Evolutionary conservation across 177 flowering plant species (phyloP), one percentile per base, ranked within the genome.

Genomic region (Telopea speciosissima): DNA sequence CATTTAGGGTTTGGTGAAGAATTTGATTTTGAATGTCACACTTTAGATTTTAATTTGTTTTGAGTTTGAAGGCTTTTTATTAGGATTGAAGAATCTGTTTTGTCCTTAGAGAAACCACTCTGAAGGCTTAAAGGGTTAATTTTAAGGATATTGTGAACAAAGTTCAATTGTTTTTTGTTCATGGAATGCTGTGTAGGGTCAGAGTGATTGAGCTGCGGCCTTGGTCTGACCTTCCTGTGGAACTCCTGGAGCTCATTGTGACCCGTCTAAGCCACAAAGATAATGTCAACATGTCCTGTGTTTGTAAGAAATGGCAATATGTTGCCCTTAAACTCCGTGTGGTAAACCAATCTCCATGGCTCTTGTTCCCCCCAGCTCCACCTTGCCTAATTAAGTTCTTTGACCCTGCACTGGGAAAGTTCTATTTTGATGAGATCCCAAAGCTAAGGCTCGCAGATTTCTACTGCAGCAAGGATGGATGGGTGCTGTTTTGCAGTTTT

Each of bases 391-490:
- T 75, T 70, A 86, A 86, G 52, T 86, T 87, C 44, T 87, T 84
- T 62, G 88, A 87, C 68, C 91, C 91, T 45, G 74, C 77, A 17
- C 68, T 64, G 26, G 78, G 88, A 21, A 79, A 79, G 74, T 75
- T 79, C 3, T 73, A 83, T 56, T 76, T 77, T 19, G 17, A 80
- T 52, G 84, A 86, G 72, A 60, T 86, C 21, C 85, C 85, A 17
- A 87, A 87, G 77, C 74, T 87, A 73, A 40, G 23, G 67, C 83
- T 80, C 19, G 78, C 83, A 0, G 77, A 83, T 65, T 78, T 86
- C 60, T 82, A 87, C 33, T 87, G 80, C 78, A 70, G 84, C 9
- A 86, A 82, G 74, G 91, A 84, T 71, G 83, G 87, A 59, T 87
- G 91, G 91, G 70, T 87, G 56, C 76, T 87, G 70, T 70, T 86